Evolutionary conservation across 106 monocot genomes (phyloP).

Genomic region (Allium cepa): DNA sequence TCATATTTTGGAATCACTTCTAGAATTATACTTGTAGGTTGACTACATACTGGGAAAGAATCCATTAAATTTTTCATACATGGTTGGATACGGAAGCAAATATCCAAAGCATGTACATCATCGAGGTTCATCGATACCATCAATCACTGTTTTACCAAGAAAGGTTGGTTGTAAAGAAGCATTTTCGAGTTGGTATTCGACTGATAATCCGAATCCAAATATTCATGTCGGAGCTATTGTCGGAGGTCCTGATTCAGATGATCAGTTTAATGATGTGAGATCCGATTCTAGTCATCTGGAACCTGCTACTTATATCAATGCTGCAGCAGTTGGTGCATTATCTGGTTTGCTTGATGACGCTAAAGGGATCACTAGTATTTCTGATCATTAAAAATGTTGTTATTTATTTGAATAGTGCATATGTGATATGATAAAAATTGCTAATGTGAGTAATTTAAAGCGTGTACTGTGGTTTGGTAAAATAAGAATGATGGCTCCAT

Average conservation of each 20-base stretch:
- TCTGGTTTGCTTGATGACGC: slow-evolving; percentile 19
- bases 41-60: slow-evolving; percentile 55
- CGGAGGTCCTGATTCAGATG: slow-evolving; percentile 42
- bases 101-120: slow-evolving; percentile 42
- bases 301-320: slow-evolving; percentile 55
- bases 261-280: slow-evolving; percentile 36
- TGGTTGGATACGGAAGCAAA: slow-evolving; percentile 35
- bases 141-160: slow-evolving; percentile 18
- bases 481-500: no score
- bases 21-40: slow-evolving; percentile 15
- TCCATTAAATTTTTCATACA: slow-evolving; percentile 36
- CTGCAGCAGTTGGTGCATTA: slow-evolving; percentile 41
- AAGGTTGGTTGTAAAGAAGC: slow-evolving; percentile 34
- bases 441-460: no score
- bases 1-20: no score
- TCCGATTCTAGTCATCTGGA: slow-evolving; percentile 31
- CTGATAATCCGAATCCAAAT: slow-evolving; percentile 33
- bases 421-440: no score
- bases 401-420: no score
- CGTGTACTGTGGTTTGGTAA: no score
- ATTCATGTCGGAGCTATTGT: slow-evolving; percentile 43
- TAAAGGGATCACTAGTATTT: no score
- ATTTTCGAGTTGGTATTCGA: slow-evolving; percentile 21
- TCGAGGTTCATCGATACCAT: slow-evolving; percentile 51
- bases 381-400: no score